Conservation (phyloP, 2,329 filamentous ascomycete species). For the Penicillium sp. region DNA sequence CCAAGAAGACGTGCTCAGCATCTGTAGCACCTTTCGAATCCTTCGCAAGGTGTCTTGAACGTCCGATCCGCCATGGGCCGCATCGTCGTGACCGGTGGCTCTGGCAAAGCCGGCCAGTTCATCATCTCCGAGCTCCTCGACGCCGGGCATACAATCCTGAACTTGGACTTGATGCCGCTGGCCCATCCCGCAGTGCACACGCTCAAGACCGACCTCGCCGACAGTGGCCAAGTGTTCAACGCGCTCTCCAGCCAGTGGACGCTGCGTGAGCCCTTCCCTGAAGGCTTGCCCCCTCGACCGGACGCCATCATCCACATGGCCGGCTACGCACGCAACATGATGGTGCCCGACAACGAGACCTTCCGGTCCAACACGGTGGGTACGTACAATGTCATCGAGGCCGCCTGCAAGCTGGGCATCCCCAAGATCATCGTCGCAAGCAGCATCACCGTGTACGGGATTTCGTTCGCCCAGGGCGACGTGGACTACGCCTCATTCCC, state of each 20-base stretch:
- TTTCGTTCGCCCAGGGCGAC: conserved; percentile 60
- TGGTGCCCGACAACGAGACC: conserved; percentile 60
- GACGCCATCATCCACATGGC: conserved; percentile 63
- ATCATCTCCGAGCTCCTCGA: conserved; percentile 53
- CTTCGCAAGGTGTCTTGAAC: conserved; percentile 1
- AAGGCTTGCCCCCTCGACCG: conserved; percentile 44
- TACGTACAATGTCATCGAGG: conserved; percentile 63
- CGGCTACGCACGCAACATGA: conserved; percentile 58
- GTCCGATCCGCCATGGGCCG: conserved; percentile 47
- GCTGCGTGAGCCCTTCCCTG: conserved; percentile 42
- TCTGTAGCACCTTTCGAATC: neutral
- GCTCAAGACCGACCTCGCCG: conserved; percentile 56
- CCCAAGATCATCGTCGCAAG: conserved; percentile 61
- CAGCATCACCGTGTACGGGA: conserved; percentile 61
- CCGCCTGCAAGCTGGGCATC: conserved; percentile 60
- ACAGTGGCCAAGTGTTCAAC: conserved; percentile 57
- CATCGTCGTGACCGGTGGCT: conserved; percentile 56
- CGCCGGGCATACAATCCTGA: conserved; percentile 53
- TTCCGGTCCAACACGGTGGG: conserved; percentile 57
- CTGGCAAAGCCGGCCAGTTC: conserved; percentile 55
- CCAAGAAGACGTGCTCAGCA: neutral
- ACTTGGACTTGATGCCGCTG: conserved; percentile 53
- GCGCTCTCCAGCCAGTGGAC: conserved; percentile 57
- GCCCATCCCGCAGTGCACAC: conserved; percentile 47
- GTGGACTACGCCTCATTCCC: conserved; percentile 58